These are phyloP conservation scores for Raddia distichophylla DNA, from an alignment of 176 grass and related monocot genomes.

Conservation along the genomic window DNA sequence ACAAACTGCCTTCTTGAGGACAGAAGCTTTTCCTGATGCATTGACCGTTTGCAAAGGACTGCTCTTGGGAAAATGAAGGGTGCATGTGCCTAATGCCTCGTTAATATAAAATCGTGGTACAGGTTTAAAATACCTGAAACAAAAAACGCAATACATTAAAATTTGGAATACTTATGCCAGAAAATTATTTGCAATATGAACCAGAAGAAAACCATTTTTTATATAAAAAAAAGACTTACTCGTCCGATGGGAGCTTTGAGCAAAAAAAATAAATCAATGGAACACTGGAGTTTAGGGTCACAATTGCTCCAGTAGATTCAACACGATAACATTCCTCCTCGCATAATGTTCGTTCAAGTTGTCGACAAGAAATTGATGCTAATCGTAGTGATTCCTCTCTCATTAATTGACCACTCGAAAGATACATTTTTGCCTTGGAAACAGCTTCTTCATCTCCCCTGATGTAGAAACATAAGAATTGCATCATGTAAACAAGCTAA, in stretches of 20 bases:
- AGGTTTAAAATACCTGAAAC: constrained; percentile 70
- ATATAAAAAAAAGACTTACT: constrained; percentile 47
- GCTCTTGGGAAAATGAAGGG: constrained; percentile 67
- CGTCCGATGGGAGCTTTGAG: constrained; percentile 76
- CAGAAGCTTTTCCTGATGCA: constrained; percentile 35
- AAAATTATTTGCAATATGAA: constrained; percentile 27
- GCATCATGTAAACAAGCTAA: constrained; percentile 16
- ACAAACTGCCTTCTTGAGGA: constrained; percentile 66
- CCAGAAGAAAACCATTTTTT: constrained; percentile 24
- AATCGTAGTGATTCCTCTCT: constrained; percentile 67
- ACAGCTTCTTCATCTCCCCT: constrained; percentile 54
- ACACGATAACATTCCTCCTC: constrained; percentile 56
- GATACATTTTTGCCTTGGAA: constrained; percentile 54
- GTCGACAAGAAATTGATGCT: constrained; percentile 50
- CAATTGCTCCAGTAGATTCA: constrained; percentile 72
- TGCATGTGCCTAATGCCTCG: constrained; percentile 49
- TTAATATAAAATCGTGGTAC: constrained; percentile 62
- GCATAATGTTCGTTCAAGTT: constrained; percentile 46
- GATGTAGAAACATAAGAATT: constrained; percentile 25
- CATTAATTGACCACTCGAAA: constrained; percentile 69
- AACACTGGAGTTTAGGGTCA: constrained; percentile 69
- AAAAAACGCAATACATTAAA: constrained; percentile 24
- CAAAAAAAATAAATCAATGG: constrained; percentile 74
- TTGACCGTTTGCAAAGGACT: constrained; percentile 57
- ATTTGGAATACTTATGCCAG: constrained; percentile 10